Evolutionary conservation across 2,329 filamentous ascomycete species (phyloP).

Genomic region (Penicillium sp.): DNA sequence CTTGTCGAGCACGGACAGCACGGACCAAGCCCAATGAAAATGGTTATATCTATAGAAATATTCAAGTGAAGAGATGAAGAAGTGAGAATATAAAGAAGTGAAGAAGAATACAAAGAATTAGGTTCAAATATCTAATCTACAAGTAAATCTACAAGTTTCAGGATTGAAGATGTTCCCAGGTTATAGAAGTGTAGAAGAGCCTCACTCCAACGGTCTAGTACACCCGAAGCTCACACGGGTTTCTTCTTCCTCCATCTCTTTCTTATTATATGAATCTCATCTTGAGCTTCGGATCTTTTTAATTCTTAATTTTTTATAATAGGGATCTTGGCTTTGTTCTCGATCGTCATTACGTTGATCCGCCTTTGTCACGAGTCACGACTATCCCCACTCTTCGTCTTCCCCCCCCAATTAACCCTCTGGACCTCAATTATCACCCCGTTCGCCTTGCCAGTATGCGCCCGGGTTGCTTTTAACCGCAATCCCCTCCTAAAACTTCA

Average conservation of each 20-base stretch:
- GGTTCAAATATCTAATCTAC: background rate
- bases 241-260: background rate
- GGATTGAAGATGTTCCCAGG: background rate
- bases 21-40: conserved; percentile 12
- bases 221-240: background rate
- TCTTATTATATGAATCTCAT: background rate
- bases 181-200: background rate
- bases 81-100: background rate
- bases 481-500: background rate
- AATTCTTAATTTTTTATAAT: background rate
- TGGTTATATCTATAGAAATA: background rate
- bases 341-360: conserved; percentile 9
- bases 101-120: background rate
- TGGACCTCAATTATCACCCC: conserved; percentile 6
- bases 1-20: conserved; percentile 21
- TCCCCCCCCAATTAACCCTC: conserved; percentile 7
- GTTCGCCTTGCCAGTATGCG: conserved; percentile 9
- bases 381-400: conserved; percentile 5
- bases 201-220: background rate
- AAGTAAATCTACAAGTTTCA: background rate
- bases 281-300: background rate
- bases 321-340: conserved; percentile 3
- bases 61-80: background rate
- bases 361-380: conserved; percentile 14
- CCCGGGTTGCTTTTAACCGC: background rate